These are phyloP conservation scores for Sporothrix euskadiensis DNA, from an alignment of 2,329 filamentous ascomycete species.

Conservation along the genomic window DNA sequence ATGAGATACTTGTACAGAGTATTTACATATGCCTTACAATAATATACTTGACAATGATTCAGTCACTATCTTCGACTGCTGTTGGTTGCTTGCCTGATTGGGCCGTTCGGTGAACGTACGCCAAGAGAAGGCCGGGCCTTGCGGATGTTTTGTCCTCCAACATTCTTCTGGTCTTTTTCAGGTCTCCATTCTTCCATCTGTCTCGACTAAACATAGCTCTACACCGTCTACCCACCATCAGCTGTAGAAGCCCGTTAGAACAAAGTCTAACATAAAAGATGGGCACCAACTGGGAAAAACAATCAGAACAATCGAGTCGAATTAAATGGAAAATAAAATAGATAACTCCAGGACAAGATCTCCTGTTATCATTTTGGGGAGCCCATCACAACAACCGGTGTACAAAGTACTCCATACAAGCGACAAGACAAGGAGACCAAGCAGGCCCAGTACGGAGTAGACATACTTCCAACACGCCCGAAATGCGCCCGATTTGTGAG, in stretches of 20 bases:
- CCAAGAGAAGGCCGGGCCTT: not conserved
- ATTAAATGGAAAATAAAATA: not conserved
- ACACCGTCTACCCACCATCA: not conserved
- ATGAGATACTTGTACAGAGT: no score
- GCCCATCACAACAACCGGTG: not conserved
- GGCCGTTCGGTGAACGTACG: conserved; percentile 18
- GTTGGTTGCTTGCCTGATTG: not conserved
- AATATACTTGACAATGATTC: not conserved
- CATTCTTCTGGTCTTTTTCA: not conserved
- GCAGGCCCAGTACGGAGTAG: no score
- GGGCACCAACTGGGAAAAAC: not conserved
- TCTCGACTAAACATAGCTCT: not conserved
- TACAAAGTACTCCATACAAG: not conserved
- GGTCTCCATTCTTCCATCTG: not conserved
- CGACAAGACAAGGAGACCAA: not conserved
- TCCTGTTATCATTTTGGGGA: not conserved
- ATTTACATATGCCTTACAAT: not conserved
- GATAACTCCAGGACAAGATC: not conserved
- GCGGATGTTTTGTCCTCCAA: not conserved
- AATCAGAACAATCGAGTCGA: not conserved
- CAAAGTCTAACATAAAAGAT: not conserved
- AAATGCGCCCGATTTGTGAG: not conserved
- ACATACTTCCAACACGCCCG: not conserved
- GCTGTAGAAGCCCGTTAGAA: conserved; percentile 2
- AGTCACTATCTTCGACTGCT: not conserved